phyloP scores from a whole-genome alignment of 2,329 filamentous ascomycete genomes.

The Exserohilum turcica region DNA sequence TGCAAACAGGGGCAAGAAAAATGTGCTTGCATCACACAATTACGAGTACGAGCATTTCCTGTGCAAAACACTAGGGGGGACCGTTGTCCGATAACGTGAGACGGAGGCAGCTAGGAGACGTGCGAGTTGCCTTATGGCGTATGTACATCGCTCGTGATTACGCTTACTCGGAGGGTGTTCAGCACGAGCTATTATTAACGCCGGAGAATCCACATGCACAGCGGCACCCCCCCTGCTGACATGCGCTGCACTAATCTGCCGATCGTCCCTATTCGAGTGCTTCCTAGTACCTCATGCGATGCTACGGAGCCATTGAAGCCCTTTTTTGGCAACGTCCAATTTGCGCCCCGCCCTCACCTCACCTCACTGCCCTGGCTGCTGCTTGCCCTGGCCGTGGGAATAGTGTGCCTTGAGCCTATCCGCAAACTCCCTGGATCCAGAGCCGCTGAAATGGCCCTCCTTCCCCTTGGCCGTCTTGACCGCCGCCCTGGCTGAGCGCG shows the following conservation, averaged over 20 bases:
- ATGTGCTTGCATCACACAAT: background rate
- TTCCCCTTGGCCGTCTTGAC: conserved; percentile 30
- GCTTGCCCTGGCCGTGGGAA: conserved; percentile 2
- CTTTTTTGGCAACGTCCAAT: background rate
- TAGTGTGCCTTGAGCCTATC: conserved; percentile 27
- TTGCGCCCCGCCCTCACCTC: background rate
- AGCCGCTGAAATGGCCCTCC: conserved; percentile 25
- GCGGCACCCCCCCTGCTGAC: too few relatives aligned
- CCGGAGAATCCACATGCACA: too few relatives aligned
- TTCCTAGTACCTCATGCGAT: background rate
- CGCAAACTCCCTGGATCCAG: conserved; percentile 27
- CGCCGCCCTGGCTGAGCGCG: conserved; percentile 24
- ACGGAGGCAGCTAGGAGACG: background rate
- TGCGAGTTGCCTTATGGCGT: too few relatives aligned
- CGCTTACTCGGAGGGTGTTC: background rate
- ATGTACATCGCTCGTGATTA: too few relatives aligned
- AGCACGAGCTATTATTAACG: background rate
- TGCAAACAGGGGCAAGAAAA: background rate
- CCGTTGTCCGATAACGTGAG: background rate
- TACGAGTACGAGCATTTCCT: background rate
- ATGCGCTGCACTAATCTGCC: too few relatives aligned
- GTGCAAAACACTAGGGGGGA: background rate
- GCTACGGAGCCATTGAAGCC: background rate
- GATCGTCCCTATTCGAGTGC: background rate
- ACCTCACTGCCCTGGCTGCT: too few relatives aligned